Evolutionary conservation across 2,329 filamentous ascomycete genomes (phyloP).

Genomic region (Sporothrix brunneoviolacea): DNA sequence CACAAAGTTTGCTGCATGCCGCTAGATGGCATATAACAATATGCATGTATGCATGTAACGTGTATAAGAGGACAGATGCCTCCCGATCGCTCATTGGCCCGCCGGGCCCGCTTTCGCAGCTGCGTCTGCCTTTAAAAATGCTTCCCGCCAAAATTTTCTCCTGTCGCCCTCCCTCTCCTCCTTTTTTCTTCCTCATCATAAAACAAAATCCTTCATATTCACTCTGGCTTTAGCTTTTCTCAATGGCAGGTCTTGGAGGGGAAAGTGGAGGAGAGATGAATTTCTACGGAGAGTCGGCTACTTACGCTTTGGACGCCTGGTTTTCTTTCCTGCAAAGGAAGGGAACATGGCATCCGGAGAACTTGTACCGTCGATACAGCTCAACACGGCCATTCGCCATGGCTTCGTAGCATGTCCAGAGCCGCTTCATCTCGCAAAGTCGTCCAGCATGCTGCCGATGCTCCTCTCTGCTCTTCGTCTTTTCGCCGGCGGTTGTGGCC

Average conservation of each 20-base stretch:
- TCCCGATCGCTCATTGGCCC: too few relatives aligned
- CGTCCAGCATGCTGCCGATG: neutral
- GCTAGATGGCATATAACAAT: too few relatives aligned
- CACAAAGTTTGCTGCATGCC: too few relatives aligned
- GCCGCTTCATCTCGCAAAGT: neutral
- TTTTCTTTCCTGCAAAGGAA: conserved; percentile 13
- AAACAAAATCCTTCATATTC: conserved; percentile 54
- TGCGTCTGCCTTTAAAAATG: neutral
- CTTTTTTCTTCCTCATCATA: conserved; percentile 33
- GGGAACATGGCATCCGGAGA: conserved; percentile 28
- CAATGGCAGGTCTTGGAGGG: conserved; percentile 58
- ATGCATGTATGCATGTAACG: too few relatives aligned
- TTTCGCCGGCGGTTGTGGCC: neutral
- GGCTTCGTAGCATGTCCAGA: neutral
- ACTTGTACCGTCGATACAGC: conserved; percentile 32
- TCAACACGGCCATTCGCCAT: neutral
- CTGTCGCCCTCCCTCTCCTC: conserved; percentile 10
- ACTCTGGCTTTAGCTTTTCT: conserved; percentile 52
- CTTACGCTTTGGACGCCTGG: conserved; percentile 48
- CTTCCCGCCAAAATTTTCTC: neutral
- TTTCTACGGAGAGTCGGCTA: conserved; percentile 31
- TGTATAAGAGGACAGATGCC: too few relatives aligned
- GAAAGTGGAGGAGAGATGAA: conserved; percentile 61
- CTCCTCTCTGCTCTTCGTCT: neutral
- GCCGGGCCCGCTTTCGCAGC: too few relatives aligned